These are phyloP conservation scores for Purpureocillium lavendulum DNA, from an alignment of 2,329 filamentous ascomycete species.

Conservation along the genomic window DNA sequence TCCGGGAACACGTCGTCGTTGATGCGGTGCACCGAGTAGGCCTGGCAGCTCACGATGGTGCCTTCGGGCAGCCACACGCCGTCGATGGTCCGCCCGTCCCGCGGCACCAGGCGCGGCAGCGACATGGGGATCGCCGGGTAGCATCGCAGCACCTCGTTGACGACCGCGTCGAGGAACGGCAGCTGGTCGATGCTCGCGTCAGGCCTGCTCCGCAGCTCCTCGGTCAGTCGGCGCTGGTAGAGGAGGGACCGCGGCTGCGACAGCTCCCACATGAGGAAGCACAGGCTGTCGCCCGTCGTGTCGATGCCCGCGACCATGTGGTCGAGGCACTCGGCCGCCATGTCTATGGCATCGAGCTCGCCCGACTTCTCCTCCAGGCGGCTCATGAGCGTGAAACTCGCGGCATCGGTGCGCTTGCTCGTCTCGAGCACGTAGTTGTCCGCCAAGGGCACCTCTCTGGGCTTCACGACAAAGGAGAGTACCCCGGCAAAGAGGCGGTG, in stretches of 20 bases:
- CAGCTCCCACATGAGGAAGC: slow-evolving; percentile 64
- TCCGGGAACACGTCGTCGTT: slow-evolving; percentile 65
- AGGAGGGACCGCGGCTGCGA: slow-evolving; percentile 47
- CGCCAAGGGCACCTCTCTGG: slow-evolving; percentile 49
- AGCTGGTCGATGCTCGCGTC: slow-evolving; percentile 37
- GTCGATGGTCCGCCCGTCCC: slow-evolving; percentile 45
- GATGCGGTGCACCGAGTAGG: slow-evolving; percentile 51
- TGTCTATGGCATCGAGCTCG: slow-evolving; percentile 41
- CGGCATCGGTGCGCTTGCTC: slow-evolving; percentile 34
- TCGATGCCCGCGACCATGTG: slow-evolving; percentile 67
- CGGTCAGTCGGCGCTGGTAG: slow-evolving; percentile 42
- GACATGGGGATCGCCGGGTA: slow-evolving; percentile 61
- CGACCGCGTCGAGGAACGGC: slow-evolving; percentile 52
- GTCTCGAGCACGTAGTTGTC: slow-evolving; percentile 50
- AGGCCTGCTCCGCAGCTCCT: slow-evolving; percentile 39
- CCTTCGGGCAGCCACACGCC: slow-evolving; percentile 43
- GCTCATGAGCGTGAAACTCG: slow-evolving; percentile 48
- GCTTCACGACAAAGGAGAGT: slow-evolving; percentile 40
- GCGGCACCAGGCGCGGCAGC: slow-evolving; percentile 50
- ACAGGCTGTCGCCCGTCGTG: slow-evolving; percentile 61
- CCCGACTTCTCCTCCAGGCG: slow-evolving; percentile 44
- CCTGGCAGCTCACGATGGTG: slow-evolving; percentile 53
- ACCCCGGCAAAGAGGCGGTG: slow-evolving; percentile 37
- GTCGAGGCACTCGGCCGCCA: slow-evolving; percentile 61
- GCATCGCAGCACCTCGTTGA: slow-evolving; percentile 53